Evolutionary conservation across 176 grass and related monocot species (phyloP), one percentile per base, ranked within the genome.

Genomic region (Bromus sterilis): DNA sequence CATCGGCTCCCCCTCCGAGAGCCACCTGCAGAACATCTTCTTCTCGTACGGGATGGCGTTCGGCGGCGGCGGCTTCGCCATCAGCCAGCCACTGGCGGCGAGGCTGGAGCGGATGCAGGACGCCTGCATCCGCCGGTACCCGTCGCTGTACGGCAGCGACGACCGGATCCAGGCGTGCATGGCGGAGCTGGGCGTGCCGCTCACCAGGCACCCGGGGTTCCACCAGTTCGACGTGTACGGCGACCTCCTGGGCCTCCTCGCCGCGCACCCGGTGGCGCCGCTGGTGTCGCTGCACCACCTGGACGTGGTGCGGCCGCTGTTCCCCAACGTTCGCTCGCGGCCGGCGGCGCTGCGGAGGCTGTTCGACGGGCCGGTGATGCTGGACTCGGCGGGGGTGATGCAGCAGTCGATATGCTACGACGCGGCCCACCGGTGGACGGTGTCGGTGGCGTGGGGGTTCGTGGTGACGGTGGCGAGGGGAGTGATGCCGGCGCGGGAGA

Each of bases 401-500:
- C 92, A 94, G 63, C 92, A 91, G 84, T 91, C 89, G 6, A 91
- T 94, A 56, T 94, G 92, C 89, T 94, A 94, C 72, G 89, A 94
- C 58, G 20, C 30, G 42, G 31, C 69, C 7, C 81, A 76, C 34
- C 80, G 61, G 49, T 94, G 86, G 92, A 94, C 89, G 49, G 89
- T 94, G 28, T 83, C 92, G 6, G 86, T 94, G 12, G 71, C 92
- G 15, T 91, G 92, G 92, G 92, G 92, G 43, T 94, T 94, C 79
- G 89, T 82, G 36, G 92, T 91, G 69, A 84, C 11, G 24, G 74
- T 91, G 75, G 34, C 90, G 33, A 79, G 80, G 61, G 92, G 92
- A 28, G 76, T 87, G 58, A 94, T 94, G 86, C 84, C 92, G 4
- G 83, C 92, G 16, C 34, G 89, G 58, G 92, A 91, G 74, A 91